phyloP scores from a whole-genome alignment of 345 rosid species.

The Sisymbrium irio region DNA sequence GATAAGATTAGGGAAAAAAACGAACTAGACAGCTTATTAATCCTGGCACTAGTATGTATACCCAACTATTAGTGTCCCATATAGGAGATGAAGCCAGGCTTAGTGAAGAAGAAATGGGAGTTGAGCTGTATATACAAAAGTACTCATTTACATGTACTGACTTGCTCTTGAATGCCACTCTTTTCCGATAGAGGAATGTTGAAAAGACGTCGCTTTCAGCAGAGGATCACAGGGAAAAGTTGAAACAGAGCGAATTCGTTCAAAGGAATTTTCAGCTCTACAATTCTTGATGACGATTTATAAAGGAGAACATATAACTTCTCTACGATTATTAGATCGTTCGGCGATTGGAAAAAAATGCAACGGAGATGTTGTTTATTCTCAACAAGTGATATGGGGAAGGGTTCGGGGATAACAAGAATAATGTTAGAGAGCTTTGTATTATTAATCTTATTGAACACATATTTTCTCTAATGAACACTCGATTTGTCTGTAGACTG shows the following conservation, averaged over 20 bases:
- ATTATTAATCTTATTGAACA: conserved; percentile 20
- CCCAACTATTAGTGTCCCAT: neutral
- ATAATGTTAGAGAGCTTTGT: conserved; percentile 17
- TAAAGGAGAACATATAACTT: conserved; percentile 36
- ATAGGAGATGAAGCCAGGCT: conserved; percentile 17
- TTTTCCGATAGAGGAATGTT: no score
- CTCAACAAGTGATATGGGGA: conserved; percentile 20
- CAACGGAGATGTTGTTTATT: neutral
- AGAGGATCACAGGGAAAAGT: conserved; percentile 82
- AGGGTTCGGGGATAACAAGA: conserved; percentile 5
- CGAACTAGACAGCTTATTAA: neutral
- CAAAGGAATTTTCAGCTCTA: conserved; percentile 72
- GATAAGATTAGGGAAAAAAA: neutral
- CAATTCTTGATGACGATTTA: conserved; percentile 50
- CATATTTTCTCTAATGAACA: conserved; percentile 11
- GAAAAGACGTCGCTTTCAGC: conserved; percentile 56
- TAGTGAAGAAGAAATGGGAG: neutral
- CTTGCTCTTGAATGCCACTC: no score
- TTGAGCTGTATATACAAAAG: neutral
- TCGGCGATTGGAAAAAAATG: neutral
- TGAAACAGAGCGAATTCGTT: conserved; percentile 72
- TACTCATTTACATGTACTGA: neutral
- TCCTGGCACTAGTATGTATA: neutral
- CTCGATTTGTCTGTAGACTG: conserved; percentile 6
- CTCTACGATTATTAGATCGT: conserved; percentile 21